Evolutionary conservation across 164 flowering plant genomes (phyloP).

Genomic region (Umbilicus rupestris): DNA sequence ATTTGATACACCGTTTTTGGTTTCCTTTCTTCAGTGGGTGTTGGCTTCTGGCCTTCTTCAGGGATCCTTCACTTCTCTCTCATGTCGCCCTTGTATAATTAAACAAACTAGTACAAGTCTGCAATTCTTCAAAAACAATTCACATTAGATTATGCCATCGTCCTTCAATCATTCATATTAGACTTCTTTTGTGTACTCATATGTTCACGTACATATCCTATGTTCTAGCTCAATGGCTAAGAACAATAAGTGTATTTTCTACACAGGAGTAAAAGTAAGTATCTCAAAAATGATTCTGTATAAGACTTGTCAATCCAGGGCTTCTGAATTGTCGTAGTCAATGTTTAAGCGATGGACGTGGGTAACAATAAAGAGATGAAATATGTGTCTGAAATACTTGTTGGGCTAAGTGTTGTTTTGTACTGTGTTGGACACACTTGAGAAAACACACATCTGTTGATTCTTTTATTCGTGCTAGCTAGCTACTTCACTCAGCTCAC

Average conservation of each 20-base stretch:
- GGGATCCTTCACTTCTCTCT: background rate
- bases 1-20: background rate
- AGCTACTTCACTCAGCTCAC: background rate
- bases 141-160: background rate
- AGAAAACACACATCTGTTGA: background rate
- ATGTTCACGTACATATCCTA: background rate
- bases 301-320: background rate
- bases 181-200: background rate
- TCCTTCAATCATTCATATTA: background rate
- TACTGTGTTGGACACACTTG: background rate
- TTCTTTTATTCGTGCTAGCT: background rate
- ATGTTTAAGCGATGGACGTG: background rate
- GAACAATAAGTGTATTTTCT: too few species aligned
- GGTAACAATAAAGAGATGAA: background rate
- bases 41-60: background rate
- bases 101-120: background rate
- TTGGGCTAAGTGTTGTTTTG: background rate
- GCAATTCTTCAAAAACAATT: background rate
- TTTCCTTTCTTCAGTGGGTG: background rate
- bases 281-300: background rate
- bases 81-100: background rate
- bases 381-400: too few species aligned
- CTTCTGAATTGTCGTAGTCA: conserved; percentile 3
- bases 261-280: too few species aligned
- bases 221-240: too few species aligned